Evolutionary conservation across 139 green algal genomes (phyloP).

Genomic region (Zygnema cylindricum): DNA sequence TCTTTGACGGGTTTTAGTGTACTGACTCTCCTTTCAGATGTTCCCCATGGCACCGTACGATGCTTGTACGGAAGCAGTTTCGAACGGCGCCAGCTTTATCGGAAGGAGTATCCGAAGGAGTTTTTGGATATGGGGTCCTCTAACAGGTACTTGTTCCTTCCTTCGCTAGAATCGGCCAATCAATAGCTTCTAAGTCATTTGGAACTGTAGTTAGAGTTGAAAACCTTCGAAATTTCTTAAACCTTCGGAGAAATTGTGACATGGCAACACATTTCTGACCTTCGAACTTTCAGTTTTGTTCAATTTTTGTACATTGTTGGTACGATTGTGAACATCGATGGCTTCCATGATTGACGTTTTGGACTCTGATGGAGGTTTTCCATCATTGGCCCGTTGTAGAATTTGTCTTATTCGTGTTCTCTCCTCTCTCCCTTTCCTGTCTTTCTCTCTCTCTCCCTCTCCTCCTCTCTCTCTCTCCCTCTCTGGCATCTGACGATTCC

Average conservation of each 20-base stretch:
- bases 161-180: background rate
- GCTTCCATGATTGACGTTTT: too few species aligned
- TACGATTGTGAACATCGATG: too few species aligned
- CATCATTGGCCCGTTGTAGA: background rate
- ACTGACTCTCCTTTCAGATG: background rate
- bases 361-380: too few species aligned
- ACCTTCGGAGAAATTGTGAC: too few species aligned
- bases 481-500: background rate
- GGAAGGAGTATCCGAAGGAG: conserved; percentile 13
- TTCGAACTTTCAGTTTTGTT: too few species aligned
- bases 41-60: background rate
- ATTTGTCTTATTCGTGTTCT: background rate
- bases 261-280: too few species aligned
- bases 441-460: conserved; percentile 14
- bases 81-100: conserved; percentile 3
- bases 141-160: background rate
- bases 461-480: background rate
- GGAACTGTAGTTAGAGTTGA: too few species aligned
- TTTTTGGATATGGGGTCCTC: conserved; percentile 20
- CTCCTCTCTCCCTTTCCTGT: background rate
- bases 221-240: too few species aligned
- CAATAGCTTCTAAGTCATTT: background rate
- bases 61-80: background rate
- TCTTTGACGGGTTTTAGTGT: too few species aligned
- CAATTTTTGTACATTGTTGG: too few species aligned